phyloP scores from a whole-genome alignment of 768 basidiomycete species.

The Kwoniella heveanensis region DNA sequence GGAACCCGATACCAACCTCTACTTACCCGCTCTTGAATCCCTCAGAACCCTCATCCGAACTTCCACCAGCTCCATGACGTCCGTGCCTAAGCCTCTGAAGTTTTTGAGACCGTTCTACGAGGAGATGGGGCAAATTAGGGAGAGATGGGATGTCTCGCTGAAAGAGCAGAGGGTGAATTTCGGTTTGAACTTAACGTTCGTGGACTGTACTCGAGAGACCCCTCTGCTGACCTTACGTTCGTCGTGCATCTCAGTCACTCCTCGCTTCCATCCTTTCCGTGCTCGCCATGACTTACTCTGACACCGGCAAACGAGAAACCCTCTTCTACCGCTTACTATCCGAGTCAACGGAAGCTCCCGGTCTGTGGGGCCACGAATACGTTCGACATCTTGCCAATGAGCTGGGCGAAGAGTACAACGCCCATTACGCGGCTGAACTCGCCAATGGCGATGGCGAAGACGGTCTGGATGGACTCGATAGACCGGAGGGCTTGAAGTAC shows the following conservation, averaged over 20 bases:
- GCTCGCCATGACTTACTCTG: slow-evolving; percentile 98
- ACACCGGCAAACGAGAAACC: slow-evolving; percentile 94
- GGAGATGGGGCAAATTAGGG: slow-evolving; percentile 78
- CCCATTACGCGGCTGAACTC: slow-evolving; percentile 11
- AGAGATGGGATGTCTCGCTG: slow-evolving; percentile 71
- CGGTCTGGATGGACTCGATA: slow-evolving; percentile 25
- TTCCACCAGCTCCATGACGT: slow-evolving; percentile 98
- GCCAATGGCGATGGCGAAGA: slow-evolving; percentile 18
- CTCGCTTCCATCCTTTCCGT: slow-evolving; percentile 98
- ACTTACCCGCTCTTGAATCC: slow-evolving; percentile 88
- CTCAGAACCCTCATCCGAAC: slow-evolving; percentile 90
- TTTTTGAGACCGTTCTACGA: slow-evolving; percentile 95
- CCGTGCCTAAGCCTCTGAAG: slow-evolving; percentile 97
- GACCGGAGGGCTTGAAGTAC: slow-evolving; percentile 29
- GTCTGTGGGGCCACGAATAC: slow-evolving; percentile 99
- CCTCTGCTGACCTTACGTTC: not conserved
- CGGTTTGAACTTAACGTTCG: no score
- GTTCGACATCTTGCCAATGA: slow-evolving; percentile 95
- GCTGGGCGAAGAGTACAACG: slow-evolving; percentile 82
- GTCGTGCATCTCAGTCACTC: slow-evolving; percentile 64
- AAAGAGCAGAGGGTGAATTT: slow-evolving; percentile 50
- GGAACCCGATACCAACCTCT: slow-evolving; percentile 84
- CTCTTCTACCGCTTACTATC: slow-evolving; percentile 88
- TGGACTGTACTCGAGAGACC: no score
- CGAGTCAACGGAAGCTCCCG: slow-evolving; percentile 70